Evolutionary conservation across 139 green algal genomes (phyloP).

Genomic region (Coelastrella sp.): DNA sequence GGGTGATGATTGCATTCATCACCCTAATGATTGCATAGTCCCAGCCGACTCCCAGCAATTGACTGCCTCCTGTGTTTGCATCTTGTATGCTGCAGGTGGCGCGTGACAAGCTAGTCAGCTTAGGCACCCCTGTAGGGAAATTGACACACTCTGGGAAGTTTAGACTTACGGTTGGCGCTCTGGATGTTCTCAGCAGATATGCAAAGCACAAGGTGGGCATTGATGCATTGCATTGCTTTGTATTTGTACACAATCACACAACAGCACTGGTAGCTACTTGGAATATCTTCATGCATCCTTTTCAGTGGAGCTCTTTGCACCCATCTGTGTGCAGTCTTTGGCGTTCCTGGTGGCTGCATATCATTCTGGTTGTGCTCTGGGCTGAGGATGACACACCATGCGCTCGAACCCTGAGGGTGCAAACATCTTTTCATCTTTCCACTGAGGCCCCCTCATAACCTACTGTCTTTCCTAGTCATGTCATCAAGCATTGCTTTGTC

Average conservation of each 20-base stretch:
- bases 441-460: slow-evolving; percentile 40
- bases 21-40: too few relatives aligned
- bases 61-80: neutral
- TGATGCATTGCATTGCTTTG: too few relatives aligned
- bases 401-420: slow-evolving; percentile 44
- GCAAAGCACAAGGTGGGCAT: slow-evolving; percentile 95
- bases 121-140: slow-evolving; percentile 96
- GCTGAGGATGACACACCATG: slow-evolving; percentile 22
- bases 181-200: slow-evolving; percentile 92
- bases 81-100: slow-evolving; percentile 70
- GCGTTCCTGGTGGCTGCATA: too few relatives aligned
- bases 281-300: too few relatives aligned
- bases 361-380: neutral
- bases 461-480: too few relatives aligned
- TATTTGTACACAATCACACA: too few relatives aligned
- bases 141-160: slow-evolving; percentile 98
- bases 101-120: slow-evolving; percentile 89
- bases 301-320: too few relatives aligned
- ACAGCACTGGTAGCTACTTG: too few relatives aligned
- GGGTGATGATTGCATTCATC: too few relatives aligned
- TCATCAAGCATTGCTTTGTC: too few relatives aligned
- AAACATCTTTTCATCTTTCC: slow-evolving; percentile 68
- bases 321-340: too few relatives aligned
- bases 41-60: too few relatives aligned
- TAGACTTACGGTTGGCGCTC: slow-evolving; percentile 86